A percentile compares a stretch with the other conserved stretches of the same genome.
Evolutionary conservation across 73 alveolate genomes (phyloP).

Genomic region (Paraurostyla sp.): DNA sequence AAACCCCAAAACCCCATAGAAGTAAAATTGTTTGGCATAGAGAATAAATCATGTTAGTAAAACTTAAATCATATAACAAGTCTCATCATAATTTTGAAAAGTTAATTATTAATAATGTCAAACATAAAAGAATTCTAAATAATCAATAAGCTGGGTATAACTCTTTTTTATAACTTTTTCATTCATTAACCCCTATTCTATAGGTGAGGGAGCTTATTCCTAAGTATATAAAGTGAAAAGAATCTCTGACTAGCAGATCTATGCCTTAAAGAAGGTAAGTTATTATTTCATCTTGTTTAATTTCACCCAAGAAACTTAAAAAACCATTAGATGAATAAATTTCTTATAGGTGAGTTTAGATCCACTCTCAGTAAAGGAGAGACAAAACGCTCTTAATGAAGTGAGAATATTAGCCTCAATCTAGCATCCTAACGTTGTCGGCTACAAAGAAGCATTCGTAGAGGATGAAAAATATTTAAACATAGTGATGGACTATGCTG

Average conservation of each 20-base stretch:
- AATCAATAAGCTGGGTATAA: constrained; percentile 54
- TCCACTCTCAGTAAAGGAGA: constrained; percentile 40
- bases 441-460: constrained; percentile 49
- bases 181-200: not conserved
- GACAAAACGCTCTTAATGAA: constrained; percentile 52
- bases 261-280: constrained; percentile 74
- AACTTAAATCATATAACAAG: too few relatives aligned
- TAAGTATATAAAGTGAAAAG: constrained; percentile 71
- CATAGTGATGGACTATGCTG: constrained; percentile 86
- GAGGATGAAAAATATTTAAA: constrained; percentile 42
- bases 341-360: constrained; percentile 32
- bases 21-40: too few relatives aligned
- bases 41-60: too few relatives aligned
- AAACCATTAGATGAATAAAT: too few relatives aligned
- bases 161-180: not conserved
- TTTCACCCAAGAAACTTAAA: too few relatives aligned
- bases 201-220: constrained; percentile 75
- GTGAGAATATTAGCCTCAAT: constrained; percentile 54
- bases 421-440: constrained; percentile 44
- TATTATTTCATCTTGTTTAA: too few relatives aligned
- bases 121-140: constrained; percentile 28
- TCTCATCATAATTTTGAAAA: too few relatives aligned
- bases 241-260: constrained; percentile 57
- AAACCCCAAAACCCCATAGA: too few relatives aligned
- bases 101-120: not conserved